Conservation (phyloP, 208 protist species). For the Porcisia deanei region DNA sequence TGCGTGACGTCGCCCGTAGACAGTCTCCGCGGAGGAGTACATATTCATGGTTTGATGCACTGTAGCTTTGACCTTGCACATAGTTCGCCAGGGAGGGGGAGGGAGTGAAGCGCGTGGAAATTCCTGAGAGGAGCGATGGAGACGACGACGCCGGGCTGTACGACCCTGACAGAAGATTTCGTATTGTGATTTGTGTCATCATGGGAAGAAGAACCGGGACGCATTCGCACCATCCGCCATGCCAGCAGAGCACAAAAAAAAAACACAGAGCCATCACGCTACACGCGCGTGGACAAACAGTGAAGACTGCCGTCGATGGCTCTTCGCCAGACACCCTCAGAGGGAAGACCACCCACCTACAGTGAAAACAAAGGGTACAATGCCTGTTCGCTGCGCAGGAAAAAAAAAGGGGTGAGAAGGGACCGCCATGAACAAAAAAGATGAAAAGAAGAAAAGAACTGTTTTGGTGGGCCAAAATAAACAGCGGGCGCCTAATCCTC, state of each 20-base stretch:
- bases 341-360: background rate
- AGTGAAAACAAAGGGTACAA: background rate
- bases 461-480: background rate
- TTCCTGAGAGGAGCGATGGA: background rate
- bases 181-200: background rate
- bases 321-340: too few species aligned
- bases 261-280: background rate
- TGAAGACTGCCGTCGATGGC: background rate
- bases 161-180: background rate
- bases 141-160: background rate
- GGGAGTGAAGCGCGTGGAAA: too few species aligned
- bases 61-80: background rate
- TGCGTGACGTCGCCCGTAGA: background rate
- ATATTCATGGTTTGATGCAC: background rate
- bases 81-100: background rate
- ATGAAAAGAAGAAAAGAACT: background rate
- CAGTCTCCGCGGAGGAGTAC: background rate
- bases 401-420: background rate
- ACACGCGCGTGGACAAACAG: background rate
- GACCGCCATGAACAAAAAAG: constrained; percentile 3
- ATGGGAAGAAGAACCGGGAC: background rate
- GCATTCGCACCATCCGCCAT: too few species aligned
- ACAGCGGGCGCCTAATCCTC: constrained; percentile 6
- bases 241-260: too few species aligned
- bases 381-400: background rate